Evolutionary conservation across 768 basidiomycete species (phyloP).

Genomic region (Trametes coccinea): DNA sequence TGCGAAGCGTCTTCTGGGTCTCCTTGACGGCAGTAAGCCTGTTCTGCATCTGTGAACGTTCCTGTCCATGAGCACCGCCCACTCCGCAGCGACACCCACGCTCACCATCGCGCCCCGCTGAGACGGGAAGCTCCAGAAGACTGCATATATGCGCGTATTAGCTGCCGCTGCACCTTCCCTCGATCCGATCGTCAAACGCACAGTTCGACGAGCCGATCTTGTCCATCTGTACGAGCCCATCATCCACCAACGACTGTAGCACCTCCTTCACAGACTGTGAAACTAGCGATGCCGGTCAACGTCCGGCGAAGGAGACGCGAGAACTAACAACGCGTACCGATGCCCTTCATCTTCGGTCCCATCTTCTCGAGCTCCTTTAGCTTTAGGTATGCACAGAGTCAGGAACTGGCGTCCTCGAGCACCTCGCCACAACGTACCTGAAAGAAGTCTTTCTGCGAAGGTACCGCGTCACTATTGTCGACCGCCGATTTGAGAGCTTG

Average conservation of each 20-base stretch:
- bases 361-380: conserved; percentile 93
- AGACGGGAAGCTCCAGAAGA: conserved; percentile 96
- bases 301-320: too few relatives aligned
- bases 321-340: conserved; percentile 50
- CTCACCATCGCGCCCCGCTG: conserved; percentile 76
- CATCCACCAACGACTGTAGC: conserved; percentile 82
- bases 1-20: conserved; percentile 40
- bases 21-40: conserved; percentile 54
- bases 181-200: conserved; percentile 39
- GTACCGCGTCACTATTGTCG: neutral
- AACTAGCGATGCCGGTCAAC: conserved; percentile 44
- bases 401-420: neutral
- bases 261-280: conserved; percentile 93
- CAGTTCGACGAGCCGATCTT: conserved; percentile 97
- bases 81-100: neutral
- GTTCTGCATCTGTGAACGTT: conserved; percentile 51
- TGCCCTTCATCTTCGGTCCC: conserved; percentile 86
- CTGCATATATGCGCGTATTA: conserved; percentile 43
- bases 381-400: conserved; percentile 33
- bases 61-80: too few relatives aligned
- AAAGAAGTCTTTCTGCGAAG: conserved; percentile 76
- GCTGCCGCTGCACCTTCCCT: neutral
- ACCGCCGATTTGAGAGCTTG: neutral
- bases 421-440: conserved; percentile 42
- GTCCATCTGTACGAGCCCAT: conserved; percentile 81